phyloP scores from a whole-genome alignment of 75 land plant species.

The Picea glauca region DNA sequence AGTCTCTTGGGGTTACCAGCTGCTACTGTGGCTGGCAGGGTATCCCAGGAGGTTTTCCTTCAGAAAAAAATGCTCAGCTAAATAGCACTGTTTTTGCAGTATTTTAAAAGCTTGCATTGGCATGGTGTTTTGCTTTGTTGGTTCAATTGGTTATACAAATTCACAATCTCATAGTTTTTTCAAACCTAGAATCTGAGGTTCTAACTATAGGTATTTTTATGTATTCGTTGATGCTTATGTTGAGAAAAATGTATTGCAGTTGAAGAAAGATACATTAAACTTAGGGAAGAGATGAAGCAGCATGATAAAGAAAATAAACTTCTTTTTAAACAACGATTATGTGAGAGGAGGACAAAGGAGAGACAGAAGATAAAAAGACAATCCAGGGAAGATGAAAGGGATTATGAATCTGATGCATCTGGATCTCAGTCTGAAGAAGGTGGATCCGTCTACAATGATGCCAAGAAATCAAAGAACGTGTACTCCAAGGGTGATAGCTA shows the following conservation, averaged over 20 bases:
- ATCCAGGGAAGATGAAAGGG: conserved; percentile 25
- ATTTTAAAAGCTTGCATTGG: neutral
- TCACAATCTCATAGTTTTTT: neutral
- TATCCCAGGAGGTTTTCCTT: too few species aligned
- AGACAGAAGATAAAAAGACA: conserved; percentile 55
- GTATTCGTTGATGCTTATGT: conserved; percentile 10
- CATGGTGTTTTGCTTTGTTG: neutral
- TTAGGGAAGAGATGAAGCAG: conserved; percentile 61
- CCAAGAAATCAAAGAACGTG: conserved; percentile 37
- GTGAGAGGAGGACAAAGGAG: conserved; percentile 51
- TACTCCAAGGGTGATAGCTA: conserved; percentile 34
- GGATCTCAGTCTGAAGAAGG: conserved; percentile 30
- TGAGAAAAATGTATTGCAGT: conserved; percentile 34
- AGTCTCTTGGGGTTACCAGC: too few species aligned
- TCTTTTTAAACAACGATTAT: conserved; percentile 48
- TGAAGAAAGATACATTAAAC: conserved; percentile 49
- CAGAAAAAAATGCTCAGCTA: neutral
- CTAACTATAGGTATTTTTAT: conserved; percentile 2
- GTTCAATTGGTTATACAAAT: neutral
- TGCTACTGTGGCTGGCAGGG: too few species aligned
- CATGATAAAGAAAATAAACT: conserved; percentile 77
- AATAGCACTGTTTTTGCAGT: too few species aligned
- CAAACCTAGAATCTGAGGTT: neutral
- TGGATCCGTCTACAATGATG: neutral
- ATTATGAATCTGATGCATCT: conserved; percentile 24